Percentiles rank a stretch among this genome's conserved stretches.
Conservation (phyloP, 257 asterid genomes). For the Gentiana straminea region DNA sequence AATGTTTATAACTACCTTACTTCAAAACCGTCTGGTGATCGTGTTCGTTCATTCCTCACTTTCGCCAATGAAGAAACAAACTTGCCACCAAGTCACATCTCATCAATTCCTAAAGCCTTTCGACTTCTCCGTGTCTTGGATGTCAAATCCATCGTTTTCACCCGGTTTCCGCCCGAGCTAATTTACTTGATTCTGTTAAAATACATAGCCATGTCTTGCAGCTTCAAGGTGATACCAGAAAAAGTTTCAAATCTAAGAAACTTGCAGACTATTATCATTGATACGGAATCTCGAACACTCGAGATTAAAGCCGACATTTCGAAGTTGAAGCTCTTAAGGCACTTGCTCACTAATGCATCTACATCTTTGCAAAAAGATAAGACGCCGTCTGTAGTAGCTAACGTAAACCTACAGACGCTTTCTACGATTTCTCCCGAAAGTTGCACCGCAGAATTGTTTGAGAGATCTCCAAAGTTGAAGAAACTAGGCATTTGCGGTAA, state of each 20-base stretch:
- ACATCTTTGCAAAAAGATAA: conserved; percentile 14
- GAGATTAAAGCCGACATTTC: conserved; percentile 6
- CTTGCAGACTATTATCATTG: conserved; percentile 10
- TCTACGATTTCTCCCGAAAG: conserved; percentile 43
- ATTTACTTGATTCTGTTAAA: background rate
- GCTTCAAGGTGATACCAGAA: conserved; percentile 6
- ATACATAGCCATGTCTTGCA: background rate
- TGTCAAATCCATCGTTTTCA: background rate
- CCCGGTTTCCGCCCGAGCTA: background rate
- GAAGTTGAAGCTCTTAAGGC: conserved; percentile 7
- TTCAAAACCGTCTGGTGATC: conserved; percentile 10
- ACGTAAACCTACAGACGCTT: conserved; percentile 31
- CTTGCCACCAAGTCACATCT: background rate
- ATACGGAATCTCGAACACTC: background rate
- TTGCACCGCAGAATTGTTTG: conserved; percentile 39
- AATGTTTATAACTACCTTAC: background rate
- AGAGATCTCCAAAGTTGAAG: conserved; percentile 29
- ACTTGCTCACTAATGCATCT: conserved; percentile 8
- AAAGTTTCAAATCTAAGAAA: conserved; percentile 2
- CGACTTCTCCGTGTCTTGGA: conserved; percentile 13
- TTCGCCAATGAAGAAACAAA: conserved; percentile 1
- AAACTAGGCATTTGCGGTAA: conserved; percentile 38
- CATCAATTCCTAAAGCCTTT: background rate
- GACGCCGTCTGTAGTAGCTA: conserved; percentile 13
- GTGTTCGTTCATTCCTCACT: conserved; percentile 5